phyloP scores from a whole-genome alignment of 2,329 filamentous ascomycete genomes.

The Colletotrichum sp. region DNA sequence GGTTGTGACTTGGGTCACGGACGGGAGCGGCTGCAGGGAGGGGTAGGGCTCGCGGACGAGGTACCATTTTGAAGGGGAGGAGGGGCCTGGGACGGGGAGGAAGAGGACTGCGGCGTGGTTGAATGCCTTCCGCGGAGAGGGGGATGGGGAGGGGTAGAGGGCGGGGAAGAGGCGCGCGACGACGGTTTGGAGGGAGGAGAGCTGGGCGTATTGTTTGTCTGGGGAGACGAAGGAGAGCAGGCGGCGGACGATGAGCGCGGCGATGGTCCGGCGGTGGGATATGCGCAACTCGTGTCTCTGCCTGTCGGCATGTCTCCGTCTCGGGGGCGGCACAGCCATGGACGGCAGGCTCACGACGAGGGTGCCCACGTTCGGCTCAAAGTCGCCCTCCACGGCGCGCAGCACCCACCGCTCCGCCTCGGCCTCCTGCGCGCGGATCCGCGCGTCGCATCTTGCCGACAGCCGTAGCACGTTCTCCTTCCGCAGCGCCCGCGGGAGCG shows the following conservation, averaged over 20 bases:
- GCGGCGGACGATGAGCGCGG: slow-evolving; percentile 50
- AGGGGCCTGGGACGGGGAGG: slow-evolving; percentile 35
- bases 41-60: slow-evolving; percentile 52
- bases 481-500: slow-evolving; percentile 73
- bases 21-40: slow-evolving; percentile 39
- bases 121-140: slow-evolving; percentile 41
- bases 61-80: slow-evolving; percentile 41
- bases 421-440: slow-evolving; percentile 48
- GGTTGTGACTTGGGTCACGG: background rate
- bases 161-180: slow-evolving; percentile 55
- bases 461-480: slow-evolving; percentile 68
- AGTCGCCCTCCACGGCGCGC: slow-evolving; percentile 50
- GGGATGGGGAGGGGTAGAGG: slow-evolving; percentile 27
- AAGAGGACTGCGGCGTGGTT: slow-evolving; percentile 44
- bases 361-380: slow-evolving; percentile 54
- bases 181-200: slow-evolving; percentile 48
- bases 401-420: slow-evolving; percentile 61
- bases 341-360: slow-evolving; percentile 50
- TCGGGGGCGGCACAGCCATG: slow-evolving; percentile 27
- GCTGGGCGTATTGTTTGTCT: slow-evolving; percentile 44
- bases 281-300: too few species aligned
- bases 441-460: slow-evolving; percentile 54
- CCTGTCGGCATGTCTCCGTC: background rate
- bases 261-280: slow-evolving; percentile 45
- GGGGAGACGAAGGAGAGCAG: slow-evolving; percentile 58